Evolutionary conservation across 2,329 filamentous ascomycete species (phyloP).

Genomic region (Erysiphe neolycopersici): DNA sequence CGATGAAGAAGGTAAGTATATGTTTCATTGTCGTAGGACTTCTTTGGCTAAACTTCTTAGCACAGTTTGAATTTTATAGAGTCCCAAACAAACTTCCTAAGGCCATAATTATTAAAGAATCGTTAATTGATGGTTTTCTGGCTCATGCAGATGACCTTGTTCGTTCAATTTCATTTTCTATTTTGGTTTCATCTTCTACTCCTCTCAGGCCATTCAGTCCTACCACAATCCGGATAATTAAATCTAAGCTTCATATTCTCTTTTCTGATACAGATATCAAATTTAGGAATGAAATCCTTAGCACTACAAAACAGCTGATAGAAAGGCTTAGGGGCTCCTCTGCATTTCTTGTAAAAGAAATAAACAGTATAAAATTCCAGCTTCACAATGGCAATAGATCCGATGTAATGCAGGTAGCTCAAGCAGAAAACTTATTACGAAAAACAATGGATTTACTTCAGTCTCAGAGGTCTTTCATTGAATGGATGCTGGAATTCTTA

Average conservation of each 20-base stretch:
- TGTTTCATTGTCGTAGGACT: slow-evolving; percentile 1
- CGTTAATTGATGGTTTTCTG: slow-evolving; percentile 25
- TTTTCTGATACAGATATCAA: slow-evolving; percentile 71
- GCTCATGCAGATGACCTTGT: slow-evolving; percentile 33
- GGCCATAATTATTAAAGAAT: slow-evolving; percentile 15
- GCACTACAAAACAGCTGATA: slow-evolving; percentile 48
- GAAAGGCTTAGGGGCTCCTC: slow-evolving; percentile 46
- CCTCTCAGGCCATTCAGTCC: slow-evolving; percentile 45
- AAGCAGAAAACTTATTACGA: slow-evolving; percentile 6
- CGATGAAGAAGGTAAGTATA: slow-evolving; percentile 30
- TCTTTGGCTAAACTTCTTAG: slow-evolving; percentile 4
- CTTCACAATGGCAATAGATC: background rate
- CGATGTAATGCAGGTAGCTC: background rate
- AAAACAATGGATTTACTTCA: slow-evolving; percentile 6
- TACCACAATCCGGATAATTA: slow-evolving; percentile 33
- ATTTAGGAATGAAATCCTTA: slow-evolving; percentile 55
- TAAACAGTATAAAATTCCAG: slow-evolving; percentile 5
- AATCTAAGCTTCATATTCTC: slow-evolving; percentile 37
- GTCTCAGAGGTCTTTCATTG: slow-evolving; percentile 36
- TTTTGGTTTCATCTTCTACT: slow-evolving; percentile 50
- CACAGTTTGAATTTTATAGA: slow-evolving; percentile 14
- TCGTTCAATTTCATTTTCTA: slow-evolving; percentile 53
- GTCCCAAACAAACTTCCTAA: slow-evolving; percentile 12
- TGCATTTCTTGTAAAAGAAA: slow-evolving; percentile 22
- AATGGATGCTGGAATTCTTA: slow-evolving; percentile 49